A percentile compares a stretch with the other conserved stretches of the same genome.
phyloP scores from a whole-genome alignment of 768 basidiomycete genomes.

The Botryobasidium botryosum region DNA sequence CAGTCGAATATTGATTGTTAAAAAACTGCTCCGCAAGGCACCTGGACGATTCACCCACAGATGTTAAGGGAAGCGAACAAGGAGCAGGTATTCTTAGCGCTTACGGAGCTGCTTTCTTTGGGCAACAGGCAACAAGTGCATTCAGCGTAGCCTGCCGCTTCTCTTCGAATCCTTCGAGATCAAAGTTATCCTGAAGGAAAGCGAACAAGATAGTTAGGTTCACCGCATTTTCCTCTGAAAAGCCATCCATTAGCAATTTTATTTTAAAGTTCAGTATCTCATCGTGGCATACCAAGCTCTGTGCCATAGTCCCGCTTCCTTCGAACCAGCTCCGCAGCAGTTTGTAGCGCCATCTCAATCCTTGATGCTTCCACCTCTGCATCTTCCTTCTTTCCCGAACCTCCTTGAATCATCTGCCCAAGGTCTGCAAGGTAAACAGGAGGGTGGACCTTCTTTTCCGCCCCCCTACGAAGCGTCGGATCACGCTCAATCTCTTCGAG shows the following conservation, averaged over 20 bases:
- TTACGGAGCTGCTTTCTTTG: constrained; percentile 64
- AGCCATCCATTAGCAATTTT: neutral
- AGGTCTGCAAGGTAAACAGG: constrained; percentile 88
- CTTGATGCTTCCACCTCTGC: constrained; percentile 53
- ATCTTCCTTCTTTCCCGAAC: constrained; percentile 35
- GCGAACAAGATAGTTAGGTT: constrained; percentile 60
- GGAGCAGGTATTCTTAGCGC: too few relatives aligned
- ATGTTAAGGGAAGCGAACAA: constrained; percentile 2
- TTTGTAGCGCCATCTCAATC: constrained; percentile 62
- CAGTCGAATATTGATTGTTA: constrained; percentile 76
- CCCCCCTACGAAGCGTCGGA: constrained; percentile 56
- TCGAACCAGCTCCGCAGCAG: constrained; percentile 70
- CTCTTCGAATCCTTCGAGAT: constrained; percentile 60
- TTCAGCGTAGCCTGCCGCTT: constrained; percentile 61
- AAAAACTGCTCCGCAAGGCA: constrained; percentile 85
- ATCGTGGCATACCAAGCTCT: constrained; percentile 47
- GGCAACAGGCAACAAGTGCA: constrained; percentile 68
- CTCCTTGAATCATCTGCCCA: constrained; percentile 47
- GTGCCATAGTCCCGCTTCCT: constrained; percentile 72
- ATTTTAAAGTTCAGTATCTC: neutral
- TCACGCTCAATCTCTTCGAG: constrained; percentile 74
- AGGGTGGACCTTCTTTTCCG: constrained; percentile 45
- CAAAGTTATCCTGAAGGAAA: constrained; percentile 65
- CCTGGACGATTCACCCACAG: constrained; percentile 23
- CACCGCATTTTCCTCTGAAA: constrained; percentile 74